Percentiles rank a stretch among this genome's conserved stretches.
Conservation (phyloP, 345 rosid genomes). For the Trapa incisa region DNA sequence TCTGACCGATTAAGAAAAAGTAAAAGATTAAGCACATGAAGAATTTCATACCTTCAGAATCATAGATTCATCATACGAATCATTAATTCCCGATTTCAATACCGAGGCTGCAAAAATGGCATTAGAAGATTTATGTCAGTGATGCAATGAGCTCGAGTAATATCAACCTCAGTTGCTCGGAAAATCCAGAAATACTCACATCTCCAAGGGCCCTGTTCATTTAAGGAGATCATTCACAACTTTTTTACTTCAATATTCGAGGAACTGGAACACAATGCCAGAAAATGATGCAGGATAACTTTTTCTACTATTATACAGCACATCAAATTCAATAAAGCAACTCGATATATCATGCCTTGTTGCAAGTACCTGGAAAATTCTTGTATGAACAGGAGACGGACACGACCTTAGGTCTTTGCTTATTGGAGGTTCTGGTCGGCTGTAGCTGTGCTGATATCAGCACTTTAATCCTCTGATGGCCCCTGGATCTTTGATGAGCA, state of each 20-base stretch:
- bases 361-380: slow-evolving; percentile 42
- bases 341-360: not conserved
- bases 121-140: not conserved
- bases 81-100: slow-evolving; percentile 36
- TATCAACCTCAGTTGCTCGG: not conserved
- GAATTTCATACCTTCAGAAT: slow-evolving; percentile 42
- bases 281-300: not conserved
- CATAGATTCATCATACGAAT: slow-evolving; percentile 36
- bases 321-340: not conserved
- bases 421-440: slow-evolving; percentile 17
- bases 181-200: not conserved
- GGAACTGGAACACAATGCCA: not conserved
- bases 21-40: not conserved
- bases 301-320: not conserved
- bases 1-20: not conserved
- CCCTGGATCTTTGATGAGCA: slow-evolving; percentile 18
- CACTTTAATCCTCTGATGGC: slow-evolving; percentile 21
- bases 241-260: not conserved
- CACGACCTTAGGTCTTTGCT: slow-evolving; percentile 11
- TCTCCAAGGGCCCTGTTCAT: not conserved
- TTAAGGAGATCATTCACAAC: not conserved
- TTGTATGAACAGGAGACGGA: slow-evolving; percentile 34
- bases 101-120: slow-evolving; percentile 34
- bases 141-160: not conserved
- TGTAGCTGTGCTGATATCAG: slow-evolving; percentile 29